A percentile compares a stretch with the other conserved stretches of the same genome.
Conservation (phyloP, 192 early-diverging fungal species). For the Geosiphon pyriformis region DNA sequence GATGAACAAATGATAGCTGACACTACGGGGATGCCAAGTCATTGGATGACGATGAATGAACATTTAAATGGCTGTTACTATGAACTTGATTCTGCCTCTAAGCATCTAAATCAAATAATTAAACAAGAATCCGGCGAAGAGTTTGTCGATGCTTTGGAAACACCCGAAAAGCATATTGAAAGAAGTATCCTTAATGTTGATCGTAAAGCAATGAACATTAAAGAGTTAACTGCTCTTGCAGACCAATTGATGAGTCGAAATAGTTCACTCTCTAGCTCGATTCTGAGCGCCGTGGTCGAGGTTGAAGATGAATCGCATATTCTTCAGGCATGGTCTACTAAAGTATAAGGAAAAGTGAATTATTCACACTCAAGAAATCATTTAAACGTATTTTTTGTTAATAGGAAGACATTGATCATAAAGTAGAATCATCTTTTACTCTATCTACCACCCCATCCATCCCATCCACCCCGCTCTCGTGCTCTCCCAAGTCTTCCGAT, state of each 20-base stretch:
- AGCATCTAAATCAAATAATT: constrained; percentile 10
- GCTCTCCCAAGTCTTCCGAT: background rate
- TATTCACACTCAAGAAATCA: background rate
- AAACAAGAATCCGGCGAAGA: constrained; percentile 11
- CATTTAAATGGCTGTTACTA: background rate
- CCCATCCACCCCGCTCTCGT: background rate
- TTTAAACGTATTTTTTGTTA: background rate
- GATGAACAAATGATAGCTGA: constrained; percentile 5
- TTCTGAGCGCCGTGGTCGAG: background rate
- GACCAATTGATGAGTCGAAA: background rate
- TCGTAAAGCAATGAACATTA: background rate
- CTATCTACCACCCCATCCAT: background rate
- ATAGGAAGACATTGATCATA: constrained; percentile 12
- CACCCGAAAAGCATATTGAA: background rate
- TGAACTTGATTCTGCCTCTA: background rate
- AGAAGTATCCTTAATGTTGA: background rate
- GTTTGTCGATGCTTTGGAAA: constrained; percentile 26
- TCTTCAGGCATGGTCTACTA: background rate
- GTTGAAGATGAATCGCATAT: constrained; percentile 4
- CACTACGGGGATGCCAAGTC: background rate
- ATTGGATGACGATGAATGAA: background rate
- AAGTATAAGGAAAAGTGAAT: background rate
- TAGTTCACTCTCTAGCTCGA: background rate
- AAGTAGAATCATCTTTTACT: background rate
- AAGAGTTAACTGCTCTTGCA: background rate